phyloP scores from a whole-genome alignment of 768 basidiomycete species.

The Termitomyces sp. region DNA sequence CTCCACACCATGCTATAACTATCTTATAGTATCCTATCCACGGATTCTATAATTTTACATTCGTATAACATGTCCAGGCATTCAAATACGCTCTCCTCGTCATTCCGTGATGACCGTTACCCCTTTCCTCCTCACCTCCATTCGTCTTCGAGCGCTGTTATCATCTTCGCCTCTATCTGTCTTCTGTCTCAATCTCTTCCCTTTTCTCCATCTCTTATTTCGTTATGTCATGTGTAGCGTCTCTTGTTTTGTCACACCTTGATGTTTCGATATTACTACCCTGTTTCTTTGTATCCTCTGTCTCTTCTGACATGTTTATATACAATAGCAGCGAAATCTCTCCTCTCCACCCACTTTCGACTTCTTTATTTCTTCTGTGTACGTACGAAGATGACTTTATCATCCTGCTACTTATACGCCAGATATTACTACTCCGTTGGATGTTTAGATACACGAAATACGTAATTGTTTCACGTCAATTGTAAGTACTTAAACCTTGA shows the following conservation, averaged over 20 bases:
- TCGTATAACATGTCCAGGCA: slow-evolving; percentile 5
- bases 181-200: slow-evolving; percentile 8
- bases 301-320: background rate
- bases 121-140: background rate
- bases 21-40: slow-evolving; percentile 10
- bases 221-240: slow-evolving; percentile 12
- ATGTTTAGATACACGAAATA: background rate
- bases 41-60: slow-evolving; percentile 10
- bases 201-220: slow-evolving; percentile 5
- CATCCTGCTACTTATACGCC: background rate
- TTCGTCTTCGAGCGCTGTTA: slow-evolving; percentile 7
- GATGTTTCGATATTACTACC: slow-evolving; percentile 7
- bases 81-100: slow-evolving; percentile 8
- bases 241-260: slow-evolving; percentile 14
- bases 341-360: background rate
- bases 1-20: slow-evolving; percentile 2
- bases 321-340: background rate
- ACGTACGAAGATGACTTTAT: background rate
- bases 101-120: slow-evolving; percentile 1
- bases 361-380: background rate
- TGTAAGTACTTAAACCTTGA: too few relatives aligned
- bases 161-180: slow-evolving; percentile 14
- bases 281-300: background rate
- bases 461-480: too few relatives aligned
- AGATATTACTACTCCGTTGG: background rate